Percentiles rank a stretch among this genome's conserved stretches.
These are phyloP conservation scores for Oidium heveae DNA, from an alignment of 2,329 filamentous ascomycete genomes.

Conservation along the genomic window DNA sequence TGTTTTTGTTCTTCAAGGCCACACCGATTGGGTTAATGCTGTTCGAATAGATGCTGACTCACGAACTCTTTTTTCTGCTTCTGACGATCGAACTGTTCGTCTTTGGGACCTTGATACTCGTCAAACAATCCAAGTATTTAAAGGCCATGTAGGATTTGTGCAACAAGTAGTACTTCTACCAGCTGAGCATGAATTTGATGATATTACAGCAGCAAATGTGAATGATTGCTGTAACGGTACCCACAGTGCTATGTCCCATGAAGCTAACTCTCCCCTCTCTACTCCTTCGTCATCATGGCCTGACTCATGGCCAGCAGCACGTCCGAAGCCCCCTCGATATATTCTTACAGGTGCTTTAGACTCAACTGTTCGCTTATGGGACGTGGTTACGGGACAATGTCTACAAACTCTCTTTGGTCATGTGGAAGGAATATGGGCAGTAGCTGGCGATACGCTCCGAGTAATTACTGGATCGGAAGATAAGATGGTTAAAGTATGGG, in stretches of 20 bases:
- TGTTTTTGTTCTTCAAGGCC: conserved; percentile 56
- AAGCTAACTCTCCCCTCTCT: conserved; percentile 1
- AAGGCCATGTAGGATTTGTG: conserved; percentile 83
- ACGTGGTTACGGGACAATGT: conserved; percentile 56
- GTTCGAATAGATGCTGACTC: conserved; percentile 65
- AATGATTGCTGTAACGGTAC: conserved; percentile 17
- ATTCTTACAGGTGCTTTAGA: conserved; percentile 86
- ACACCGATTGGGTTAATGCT: conserved; percentile 91
- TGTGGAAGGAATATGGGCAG: conserved; percentile 83
- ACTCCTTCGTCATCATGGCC: conserved; percentile 4
- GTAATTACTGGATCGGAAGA: conserved; percentile 82
- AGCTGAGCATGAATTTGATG: conserved; percentile 71
- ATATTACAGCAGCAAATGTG: conserved; percentile 28
- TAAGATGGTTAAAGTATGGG: conserved; percentile 89
- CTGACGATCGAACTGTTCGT: conserved; percentile 75
- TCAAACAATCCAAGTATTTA: conserved; percentile 49
- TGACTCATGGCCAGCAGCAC: conserved; percentile 33
- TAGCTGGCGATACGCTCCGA: conserved; percentile 69
- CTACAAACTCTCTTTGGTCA: conserved; percentile 90
- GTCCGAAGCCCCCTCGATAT: conserved; percentile 60
- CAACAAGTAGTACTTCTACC: conserved; percentile 76
- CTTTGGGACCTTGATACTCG: conserved; percentile 82
- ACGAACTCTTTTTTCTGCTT: conserved; percentile 73
- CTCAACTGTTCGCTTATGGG: conserved; percentile 79
- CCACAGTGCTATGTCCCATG: conserved; percentile 7